Evolutionary conservation across 345 rosid species (phyloP), one percentile per base, ranked within the genome.

Genomic region (Boechera retrofracta): DNA sequence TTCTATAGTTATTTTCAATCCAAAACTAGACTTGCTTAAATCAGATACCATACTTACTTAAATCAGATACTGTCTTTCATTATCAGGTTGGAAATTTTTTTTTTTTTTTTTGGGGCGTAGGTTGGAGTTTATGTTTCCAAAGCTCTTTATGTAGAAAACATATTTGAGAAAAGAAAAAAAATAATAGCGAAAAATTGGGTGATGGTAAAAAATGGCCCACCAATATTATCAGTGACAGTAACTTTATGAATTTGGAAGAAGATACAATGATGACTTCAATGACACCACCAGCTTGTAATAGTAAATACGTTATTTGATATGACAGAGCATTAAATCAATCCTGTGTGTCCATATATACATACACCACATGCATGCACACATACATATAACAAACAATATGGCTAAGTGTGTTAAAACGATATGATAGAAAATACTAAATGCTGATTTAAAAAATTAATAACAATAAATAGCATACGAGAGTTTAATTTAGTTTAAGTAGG

Each of bases 261-360:
- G 69, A 78, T 51, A 66, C 54, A 72, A 78, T 78, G 81, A 78
- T 78, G 81, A 59, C 69, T 78, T 72, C 73, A 78, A 60, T 67
- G 81, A 78, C 74, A 72, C 77, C 77, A 66, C 69, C 74, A 59
- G 64, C 64, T 72, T 60, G 45, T 49, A 78, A 60, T 66, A 52
- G 73, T 51, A 59, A 66, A 72, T 78, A 78, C 74, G 77, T 78
- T 72, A 59, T 58, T 57, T 78, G 74, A 78, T 72, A 38, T 65
- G 81, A 72, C 77, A 72, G 16, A 59, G 58, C 77, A 78, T 59
- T 78, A 32, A 32, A 66, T 66, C 77, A 59, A 42, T 58, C 73
- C 58, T 72, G 81, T 41, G 67, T 72, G 52, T 72, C 38, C n/a
- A 2, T 5, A 26, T 13, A 16, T 13, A 47, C 1, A 48, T 47